These are phyloP conservation scores for Russula ochroleuca DNA, from an alignment of 768 basidiomycete genomes.

Conservation along the genomic window DNA sequence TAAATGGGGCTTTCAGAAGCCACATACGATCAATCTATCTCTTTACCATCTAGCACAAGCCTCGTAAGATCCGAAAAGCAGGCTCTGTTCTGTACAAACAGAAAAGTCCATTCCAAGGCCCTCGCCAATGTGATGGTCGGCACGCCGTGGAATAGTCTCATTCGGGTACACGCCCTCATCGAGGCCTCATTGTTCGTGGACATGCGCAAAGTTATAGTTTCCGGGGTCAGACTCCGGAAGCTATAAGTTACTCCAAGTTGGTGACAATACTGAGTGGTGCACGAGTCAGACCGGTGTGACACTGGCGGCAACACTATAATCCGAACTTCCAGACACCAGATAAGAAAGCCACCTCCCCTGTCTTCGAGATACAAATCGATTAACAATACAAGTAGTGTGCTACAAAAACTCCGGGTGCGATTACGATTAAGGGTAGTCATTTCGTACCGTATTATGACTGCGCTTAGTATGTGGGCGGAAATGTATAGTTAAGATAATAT, in stretches of 20 bases:
- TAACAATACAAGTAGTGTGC: slow-evolving; percentile 23
- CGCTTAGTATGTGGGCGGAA: slow-evolving; percentile 15
- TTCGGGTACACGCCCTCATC: not conserved
- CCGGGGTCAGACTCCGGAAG: too few species aligned
- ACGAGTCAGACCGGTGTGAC: too few species aligned
- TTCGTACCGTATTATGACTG: not conserved
- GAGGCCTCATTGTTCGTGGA: too few species aligned
- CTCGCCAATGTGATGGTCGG: not conserved
- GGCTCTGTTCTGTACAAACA: too few species aligned
- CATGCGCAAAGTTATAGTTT: not conserved
- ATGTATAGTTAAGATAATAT: not conserved
- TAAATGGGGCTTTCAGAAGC: not conserved
- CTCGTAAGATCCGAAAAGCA: too few species aligned
- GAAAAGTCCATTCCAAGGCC: too few species aligned
- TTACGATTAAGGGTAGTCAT: slow-evolving; percentile 4
- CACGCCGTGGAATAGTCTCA: not conserved
- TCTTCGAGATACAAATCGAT: slow-evolving; percentile 22
- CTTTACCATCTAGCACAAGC: not conserved
- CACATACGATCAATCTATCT: not conserved
- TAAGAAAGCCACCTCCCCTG: not conserved
- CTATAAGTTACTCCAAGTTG: too few species aligned
- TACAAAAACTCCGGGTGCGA: slow-evolving; percentile 15
- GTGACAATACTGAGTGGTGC: too few species aligned
- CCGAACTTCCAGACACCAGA: not conserved
- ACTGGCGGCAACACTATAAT: too few species aligned